A percentile compares a stretch with the other conserved stretches of the same genome.
These are phyloP conservation scores for Barnettozyma siamensis DNA, from an alignment of 805 yeast species.

Conservation along the genomic window DNA sequence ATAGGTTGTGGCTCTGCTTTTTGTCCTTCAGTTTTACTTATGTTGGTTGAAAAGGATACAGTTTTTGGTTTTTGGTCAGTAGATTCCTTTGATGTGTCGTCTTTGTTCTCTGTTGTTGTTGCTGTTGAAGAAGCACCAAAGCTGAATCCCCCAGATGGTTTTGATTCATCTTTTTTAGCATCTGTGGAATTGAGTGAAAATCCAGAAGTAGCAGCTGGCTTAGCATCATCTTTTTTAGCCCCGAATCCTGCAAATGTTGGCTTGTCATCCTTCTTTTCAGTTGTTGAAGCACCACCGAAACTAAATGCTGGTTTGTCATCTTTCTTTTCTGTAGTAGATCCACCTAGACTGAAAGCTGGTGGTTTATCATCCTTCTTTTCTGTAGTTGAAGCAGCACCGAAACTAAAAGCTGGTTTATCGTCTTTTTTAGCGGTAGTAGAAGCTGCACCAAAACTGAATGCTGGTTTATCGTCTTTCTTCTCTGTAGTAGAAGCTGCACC, in stretches of 20 bases:
- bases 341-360: conserved; percentile 15
- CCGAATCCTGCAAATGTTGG: conserved; percentile 13
- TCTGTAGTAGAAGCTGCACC: conserved; percentile 21
- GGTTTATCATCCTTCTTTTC: conserved; percentile 7
- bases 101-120: conserved; percentile 7
- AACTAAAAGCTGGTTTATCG: conserved; percentile 12
- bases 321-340: not conserved
- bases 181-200: conserved; percentile 24
- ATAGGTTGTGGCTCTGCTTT: conserved; percentile 61
- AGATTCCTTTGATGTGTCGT: conserved; percentile 8
- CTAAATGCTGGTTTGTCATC: conserved; percentile 1
- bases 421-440: conserved; percentile 15
- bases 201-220: conserved; percentile 10
- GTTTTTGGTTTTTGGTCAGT: conserved; percentile 22
- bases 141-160: conserved; percentile 12
- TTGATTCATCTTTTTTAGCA: conserved; percentile 13
- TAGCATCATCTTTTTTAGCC: conserved; percentile 12
- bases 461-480: conserved; percentile 12
- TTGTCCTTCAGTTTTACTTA: conserved; percentile 39
- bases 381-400: conserved; percentile 9
- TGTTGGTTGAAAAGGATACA: conserved; percentile 24
- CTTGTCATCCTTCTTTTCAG: conserved; percentile 15
- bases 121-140: conserved; percentile 11
- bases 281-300: conserved; percentile 15
- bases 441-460: conserved; percentile 17